phyloP scores from a whole-genome alignment of 345 rosid genomes.

The Angophora floribunda region DNA sequence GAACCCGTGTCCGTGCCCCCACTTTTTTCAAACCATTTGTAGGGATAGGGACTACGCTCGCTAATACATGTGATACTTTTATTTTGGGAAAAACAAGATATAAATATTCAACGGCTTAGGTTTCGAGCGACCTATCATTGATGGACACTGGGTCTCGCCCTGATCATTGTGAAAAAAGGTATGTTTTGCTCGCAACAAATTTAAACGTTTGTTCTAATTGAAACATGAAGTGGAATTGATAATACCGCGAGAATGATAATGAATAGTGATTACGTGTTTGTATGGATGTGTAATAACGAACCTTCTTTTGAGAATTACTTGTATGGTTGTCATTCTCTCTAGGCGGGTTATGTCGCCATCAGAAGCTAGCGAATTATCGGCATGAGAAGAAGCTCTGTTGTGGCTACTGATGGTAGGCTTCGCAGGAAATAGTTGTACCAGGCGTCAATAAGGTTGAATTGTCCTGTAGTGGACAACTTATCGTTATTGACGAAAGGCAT shows the following conservation, averaged over 20 bases:
- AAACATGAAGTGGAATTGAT: neutral
- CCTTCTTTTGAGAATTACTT: neutral
- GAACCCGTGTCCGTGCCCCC: neutral
- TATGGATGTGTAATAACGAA: neutral
- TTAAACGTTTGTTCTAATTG: neutral
- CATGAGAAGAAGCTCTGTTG: neutral
- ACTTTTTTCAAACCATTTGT: neutral
- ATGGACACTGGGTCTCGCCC: neutral
- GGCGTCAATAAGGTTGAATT: neutral
- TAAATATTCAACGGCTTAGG: no score
- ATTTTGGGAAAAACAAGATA: no score
- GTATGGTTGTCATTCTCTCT: neutral
- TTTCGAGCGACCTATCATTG: neutral
- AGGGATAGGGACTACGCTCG: neutral
- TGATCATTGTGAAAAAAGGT: accelerated
- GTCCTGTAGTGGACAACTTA: neutral
- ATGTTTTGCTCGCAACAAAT: neutral
- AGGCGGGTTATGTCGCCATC: accelerated
- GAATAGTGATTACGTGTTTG: accelerated
- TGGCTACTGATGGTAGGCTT: neutral
- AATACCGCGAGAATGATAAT: neutral
- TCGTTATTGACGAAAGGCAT: neutral
- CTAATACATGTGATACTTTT: neutral
- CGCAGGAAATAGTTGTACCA: accelerated
- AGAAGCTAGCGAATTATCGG: accelerated